Conservation (phyloP, 2,329 filamentous ascomycete genomes). For the Hymenotorrendiella dingleyae region DNA sequence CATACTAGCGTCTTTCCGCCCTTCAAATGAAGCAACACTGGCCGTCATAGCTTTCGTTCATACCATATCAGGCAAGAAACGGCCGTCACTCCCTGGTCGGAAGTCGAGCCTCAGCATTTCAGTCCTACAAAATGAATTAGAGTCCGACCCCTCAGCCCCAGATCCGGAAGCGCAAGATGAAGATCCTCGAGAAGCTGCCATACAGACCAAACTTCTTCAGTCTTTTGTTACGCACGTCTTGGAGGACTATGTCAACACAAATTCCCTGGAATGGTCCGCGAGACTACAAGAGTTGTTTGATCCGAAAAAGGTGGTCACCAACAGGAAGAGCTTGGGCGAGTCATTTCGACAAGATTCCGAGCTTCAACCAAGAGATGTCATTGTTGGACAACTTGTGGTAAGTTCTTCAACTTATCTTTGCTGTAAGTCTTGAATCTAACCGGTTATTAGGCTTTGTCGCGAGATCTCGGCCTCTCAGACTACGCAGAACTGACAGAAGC, state of each 20-base stretch:
- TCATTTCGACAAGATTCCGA: slow-evolving; percentile 59
- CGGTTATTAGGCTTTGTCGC: slow-evolving; percentile 35
- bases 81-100: slow-evolving; percentile 55
- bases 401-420: slow-evolving; percentile 26
- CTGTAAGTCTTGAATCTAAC: slow-evolving; percentile 6
- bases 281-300: slow-evolving; percentile 63
- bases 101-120: slow-evolving; percentile 52
- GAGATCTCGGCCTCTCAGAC: slow-evolving; percentile 49
- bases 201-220: slow-evolving; percentile 62
- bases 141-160: slow-evolving; percentile 41
- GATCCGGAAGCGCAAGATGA: slow-evolving; percentile 54
- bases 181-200: slow-evolving; percentile 50
- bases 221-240: slow-evolving; percentile 73
- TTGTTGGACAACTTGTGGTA: slow-evolving; percentile 68
- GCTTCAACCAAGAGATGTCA: slow-evolving; percentile 55
- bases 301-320: slow-evolving; percentile 57
- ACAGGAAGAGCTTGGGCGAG: slow-evolving; percentile 54
- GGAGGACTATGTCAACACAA: slow-evolving; percentile 63
- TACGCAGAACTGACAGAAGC: slow-evolving; percentile 40
- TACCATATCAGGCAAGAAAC: slow-evolving; percentile 58
- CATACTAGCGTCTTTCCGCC: slow-evolving; percentile 60
- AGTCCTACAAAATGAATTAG: slow-evolving; percentile 46
- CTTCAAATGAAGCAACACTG: slow-evolving; percentile 59
- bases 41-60: slow-evolving; percentile 66
- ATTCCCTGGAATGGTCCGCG: slow-evolving; percentile 55